Conservation (phyloP, 805 yeast genomes). For the Pichia scutulata region DNA sequence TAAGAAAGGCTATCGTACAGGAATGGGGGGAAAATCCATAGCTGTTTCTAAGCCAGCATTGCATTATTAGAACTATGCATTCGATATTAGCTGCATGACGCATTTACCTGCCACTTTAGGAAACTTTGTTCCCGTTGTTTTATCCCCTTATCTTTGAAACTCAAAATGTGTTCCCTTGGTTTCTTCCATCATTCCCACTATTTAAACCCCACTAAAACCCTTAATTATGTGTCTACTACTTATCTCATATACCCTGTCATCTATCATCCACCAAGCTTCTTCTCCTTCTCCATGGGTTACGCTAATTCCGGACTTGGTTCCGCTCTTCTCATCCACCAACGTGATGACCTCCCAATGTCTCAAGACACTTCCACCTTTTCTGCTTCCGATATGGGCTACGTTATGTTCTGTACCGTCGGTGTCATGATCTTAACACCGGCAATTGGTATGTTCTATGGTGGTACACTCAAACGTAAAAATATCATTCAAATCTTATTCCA, state of each 20-base stretch:
- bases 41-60: no score
- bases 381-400: constrained; percentile 43
- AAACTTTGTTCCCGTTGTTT: neutral
- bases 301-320: constrained; percentile 28
- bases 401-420: constrained; percentile 39
- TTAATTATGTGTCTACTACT: no score
- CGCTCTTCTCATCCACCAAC: constrained; percentile 18
- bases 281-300: constrained; percentile 16
- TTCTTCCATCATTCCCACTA: neutral
- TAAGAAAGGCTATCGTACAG: constrained; percentile 60
- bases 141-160: neutral
- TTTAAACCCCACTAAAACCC: neutral
- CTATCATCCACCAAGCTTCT: no score
- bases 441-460: constrained; percentile 40
- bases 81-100: no score
- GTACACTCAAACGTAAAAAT: constrained; percentile 34
- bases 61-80: no score
- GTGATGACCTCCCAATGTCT: constrained; percentile 22
- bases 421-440: constrained; percentile 41
- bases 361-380: constrained; percentile 31
- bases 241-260: no score
- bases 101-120: neutral
- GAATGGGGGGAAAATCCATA: constrained; percentile 73
- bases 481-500: constrained; percentile 39
- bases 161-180: no score